These are phyloP conservation scores for Papilionanthe hybrid DNA, from an alignment of 116 monocot species.

Conservation along the genomic window DNA sequence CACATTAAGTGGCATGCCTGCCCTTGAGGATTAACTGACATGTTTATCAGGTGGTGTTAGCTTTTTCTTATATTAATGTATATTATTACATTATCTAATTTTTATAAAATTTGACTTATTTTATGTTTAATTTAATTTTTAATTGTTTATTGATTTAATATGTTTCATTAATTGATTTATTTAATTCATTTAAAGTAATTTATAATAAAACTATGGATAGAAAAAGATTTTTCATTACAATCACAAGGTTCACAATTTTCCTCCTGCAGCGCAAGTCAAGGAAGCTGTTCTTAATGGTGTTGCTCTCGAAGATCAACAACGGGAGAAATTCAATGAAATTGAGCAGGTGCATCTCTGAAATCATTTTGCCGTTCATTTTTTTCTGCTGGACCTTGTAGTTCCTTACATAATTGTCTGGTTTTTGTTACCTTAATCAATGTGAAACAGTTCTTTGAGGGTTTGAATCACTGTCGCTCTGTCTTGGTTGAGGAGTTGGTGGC, in stretches of 20 bases:
- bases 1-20: no score
- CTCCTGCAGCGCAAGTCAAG: constrained; percentile 78
- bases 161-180: no score
- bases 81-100: no score
- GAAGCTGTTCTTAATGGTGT: constrained; percentile 96
- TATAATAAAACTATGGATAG: no score
- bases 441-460: not conserved
- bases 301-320: constrained; percentile 76
- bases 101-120: no score
- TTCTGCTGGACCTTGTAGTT: not conserved
- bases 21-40: no score
- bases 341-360: constrained; percentile 54
- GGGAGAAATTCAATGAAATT: constrained; percentile 88
- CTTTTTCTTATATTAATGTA: no score
- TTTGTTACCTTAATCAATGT: not conserved
- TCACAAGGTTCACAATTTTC: not conserved
- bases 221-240: no score
- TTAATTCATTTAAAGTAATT: no score
- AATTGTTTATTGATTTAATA: no score
- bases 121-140: no score
- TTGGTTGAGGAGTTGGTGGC: not conserved
- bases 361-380: not conserved
- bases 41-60: no score
- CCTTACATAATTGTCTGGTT: not conserved
- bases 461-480: not conserved